A percentile compares a stretch with the other conserved stretches of the same genome.
phyloP scores from a whole-genome alignment of 2,329 filamentous ascomycete genomes.

The Monosporascus sp. region DNA sequence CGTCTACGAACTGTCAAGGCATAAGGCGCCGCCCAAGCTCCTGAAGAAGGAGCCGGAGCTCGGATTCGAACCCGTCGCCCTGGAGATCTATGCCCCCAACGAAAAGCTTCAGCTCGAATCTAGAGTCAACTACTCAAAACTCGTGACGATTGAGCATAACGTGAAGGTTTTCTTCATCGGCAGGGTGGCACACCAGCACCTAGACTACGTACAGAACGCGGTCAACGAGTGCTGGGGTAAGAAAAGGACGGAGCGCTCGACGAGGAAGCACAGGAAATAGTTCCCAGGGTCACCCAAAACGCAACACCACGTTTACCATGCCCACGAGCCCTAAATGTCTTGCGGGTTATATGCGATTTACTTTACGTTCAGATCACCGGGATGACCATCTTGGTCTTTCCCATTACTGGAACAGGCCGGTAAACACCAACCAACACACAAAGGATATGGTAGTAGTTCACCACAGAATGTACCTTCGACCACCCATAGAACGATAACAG shows the following conservation, averaged over 20 bases:
- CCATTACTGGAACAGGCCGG: neutral
- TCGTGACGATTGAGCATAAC: slow-evolving; percentile 53
- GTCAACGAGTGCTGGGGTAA: slow-evolving; percentile 45
- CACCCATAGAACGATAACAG: too few species aligned
- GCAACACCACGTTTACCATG: neutral
- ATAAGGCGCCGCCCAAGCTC: slow-evolving; percentile 20
- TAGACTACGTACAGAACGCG: slow-evolving; percentile 35
- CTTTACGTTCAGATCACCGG: neutral
- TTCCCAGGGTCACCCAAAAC: neutral
- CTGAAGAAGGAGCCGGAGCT: slow-evolving; percentile 39
- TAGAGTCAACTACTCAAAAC: slow-evolving; percentile 53
- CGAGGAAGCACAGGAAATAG: slow-evolving; percentile 18
- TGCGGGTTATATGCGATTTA: neutral
- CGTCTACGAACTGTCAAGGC: slow-evolving; percentile 32
- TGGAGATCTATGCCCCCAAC: slow-evolving; percentile 35
- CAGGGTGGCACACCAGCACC: slow-evolving; percentile 33
- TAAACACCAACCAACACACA: neutral
- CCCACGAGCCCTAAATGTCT: neutral
- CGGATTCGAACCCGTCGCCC: slow-evolving; percentile 41
- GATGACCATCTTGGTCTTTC: neutral
- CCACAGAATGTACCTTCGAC: neutral
- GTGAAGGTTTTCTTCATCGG: slow-evolving; percentile 53
- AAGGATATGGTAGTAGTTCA: neutral
- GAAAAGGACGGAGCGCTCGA: slow-evolving; percentile 30
- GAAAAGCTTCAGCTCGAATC: slow-evolving; percentile 46